Conservation (phyloP, 805 yeast genomes). For the Zygosaccharomyces siamensis region DNA sequence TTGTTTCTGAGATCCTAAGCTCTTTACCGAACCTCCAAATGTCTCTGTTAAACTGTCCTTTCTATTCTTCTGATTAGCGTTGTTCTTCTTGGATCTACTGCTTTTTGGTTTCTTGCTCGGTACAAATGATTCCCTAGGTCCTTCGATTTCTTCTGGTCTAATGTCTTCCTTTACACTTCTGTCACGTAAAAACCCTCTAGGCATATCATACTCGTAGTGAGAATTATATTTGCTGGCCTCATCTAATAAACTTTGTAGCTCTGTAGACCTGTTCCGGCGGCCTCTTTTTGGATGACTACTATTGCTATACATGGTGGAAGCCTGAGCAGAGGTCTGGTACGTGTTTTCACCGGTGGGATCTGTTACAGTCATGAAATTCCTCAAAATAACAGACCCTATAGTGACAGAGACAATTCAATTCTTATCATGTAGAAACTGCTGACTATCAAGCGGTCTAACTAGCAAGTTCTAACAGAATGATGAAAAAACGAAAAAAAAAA, state of each 20-base stretch:
- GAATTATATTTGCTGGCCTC: conserved; percentile 30
- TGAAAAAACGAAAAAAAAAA: not conserved
- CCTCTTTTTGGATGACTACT: not conserved
- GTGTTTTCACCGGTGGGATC: not conserved
- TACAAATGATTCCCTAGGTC: not conserved
- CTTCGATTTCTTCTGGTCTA: not conserved
- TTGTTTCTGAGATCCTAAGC: not conserved
- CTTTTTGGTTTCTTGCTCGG: not conserved
- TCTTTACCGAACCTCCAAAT: too few species aligned
- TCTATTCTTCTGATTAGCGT: not conserved
- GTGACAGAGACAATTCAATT: too few species aligned
- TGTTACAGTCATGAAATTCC: not conserved
- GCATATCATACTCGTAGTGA: conserved; percentile 24
- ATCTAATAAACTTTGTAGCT: conserved; percentile 20
- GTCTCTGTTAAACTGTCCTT: too few species aligned
- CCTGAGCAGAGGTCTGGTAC: not conserved
- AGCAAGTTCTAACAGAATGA: not conserved
- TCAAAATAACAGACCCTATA: not conserved
- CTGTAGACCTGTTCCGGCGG: conserved; percentile 4
- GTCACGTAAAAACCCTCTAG: conserved; percentile 23
- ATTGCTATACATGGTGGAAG: not conserved
- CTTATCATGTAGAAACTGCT: not conserved
- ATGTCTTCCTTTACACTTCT: conserved; percentile 5
- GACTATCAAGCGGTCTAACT: not conserved
- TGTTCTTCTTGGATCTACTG: not conserved